Evolutionary conservation across 371 early-diverging fungal genomes (phyloP), one percentile per base, ranked within the genome.

Genomic region (Rhizopus microsporus): DNA sequence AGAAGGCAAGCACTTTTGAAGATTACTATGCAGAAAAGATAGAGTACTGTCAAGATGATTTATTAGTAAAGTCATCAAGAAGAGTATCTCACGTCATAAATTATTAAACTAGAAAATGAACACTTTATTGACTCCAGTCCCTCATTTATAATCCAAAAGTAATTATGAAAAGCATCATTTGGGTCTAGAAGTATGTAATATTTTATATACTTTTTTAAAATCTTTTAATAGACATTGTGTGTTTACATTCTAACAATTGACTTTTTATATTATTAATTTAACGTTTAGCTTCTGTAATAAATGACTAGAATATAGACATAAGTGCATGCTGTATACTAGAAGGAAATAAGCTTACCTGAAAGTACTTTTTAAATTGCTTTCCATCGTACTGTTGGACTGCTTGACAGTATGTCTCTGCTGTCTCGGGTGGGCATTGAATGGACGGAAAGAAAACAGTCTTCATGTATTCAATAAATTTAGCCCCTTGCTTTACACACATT

Each of bases 351-450:
- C 39, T 66, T 83, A 90, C 90, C 84, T 86, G 88, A 71, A 88
- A 83, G 62, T 85, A 90, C 63, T 83, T 85, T 69, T 81, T 81
- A 46, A 91, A 86, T 52, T 75, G 79, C 74, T 85, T 84, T 44
- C 54, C 63, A 23, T 90, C 88, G 65, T 77, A 71, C 44, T 86
- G 83, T 65, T 86, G 86, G 56, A 93, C 57, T 30, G 87, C 90
- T 55, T 76, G 83, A 45, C 81, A 73, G 44, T 89, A 91, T 59
- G 81, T 75, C 60, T 80, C 72, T 33, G 86, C 80, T 44, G 83
- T 58, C 38, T 84, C 82, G 5, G 81, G 75, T 4, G 89, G 89
- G 53, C 89, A 91, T 51, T 83, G 74, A 33, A 91, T 85, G 2
- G 86, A 80, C 9, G 90, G 89, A 32, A 91, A 65, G 58, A 81